Evolutionary conservation across 2,329 filamentous ascomycete species (phyloP), one percentile per base, ranked within the genome.

Genomic region (Aspergillus arachidicola): DNA sequence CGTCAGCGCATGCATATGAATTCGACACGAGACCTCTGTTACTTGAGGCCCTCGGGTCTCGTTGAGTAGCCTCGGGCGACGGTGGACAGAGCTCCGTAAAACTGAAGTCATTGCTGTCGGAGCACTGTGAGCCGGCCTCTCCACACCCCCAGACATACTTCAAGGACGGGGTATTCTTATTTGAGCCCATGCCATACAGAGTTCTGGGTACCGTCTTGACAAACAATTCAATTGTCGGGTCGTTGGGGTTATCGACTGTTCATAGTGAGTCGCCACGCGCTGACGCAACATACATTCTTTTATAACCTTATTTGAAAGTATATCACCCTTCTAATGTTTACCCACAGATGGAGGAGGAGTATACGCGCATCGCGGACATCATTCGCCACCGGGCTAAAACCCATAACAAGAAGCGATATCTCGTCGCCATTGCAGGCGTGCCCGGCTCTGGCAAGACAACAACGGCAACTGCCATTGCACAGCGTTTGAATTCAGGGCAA

Each of bases 381-480:
- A 69, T 72, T 53, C 67, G 59, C 41, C 58, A 61, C 5, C 62
- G 70, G 43, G 70, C 69, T 41, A 54, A 36, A 23, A 34, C 30
- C 30, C 67, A 68, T 36, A 21, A 58, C 6, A 65, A 69, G 43
- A 43, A 57, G 21, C 70, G 70, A 57, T 70, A 62, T 45, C 60
- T 72, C 14, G 69, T 72, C 26, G 71, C 71, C 53, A 70, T 77
- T 23, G 74, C 74, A 1, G 75, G 75, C 5, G 65, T 73, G 1
- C 75, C 75, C 2, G 75, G 75, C 10, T 75, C 75, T 4, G 75
- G 76, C 12, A 78, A 78, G 59, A 75, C 75, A 6, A 78, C 76
- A 14, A 74, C 71, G 4, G 75, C 75, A 4, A 58, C 66, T 7
- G 70, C 69, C 2, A 68, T 76, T 6, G 72, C 73, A 1, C 61